Evolutionary conservation across 768 basidiomycete genomes (phyloP), one percentile per base, ranked within the genome.

Genomic region (Fibroporia radiculosa): DNA sequence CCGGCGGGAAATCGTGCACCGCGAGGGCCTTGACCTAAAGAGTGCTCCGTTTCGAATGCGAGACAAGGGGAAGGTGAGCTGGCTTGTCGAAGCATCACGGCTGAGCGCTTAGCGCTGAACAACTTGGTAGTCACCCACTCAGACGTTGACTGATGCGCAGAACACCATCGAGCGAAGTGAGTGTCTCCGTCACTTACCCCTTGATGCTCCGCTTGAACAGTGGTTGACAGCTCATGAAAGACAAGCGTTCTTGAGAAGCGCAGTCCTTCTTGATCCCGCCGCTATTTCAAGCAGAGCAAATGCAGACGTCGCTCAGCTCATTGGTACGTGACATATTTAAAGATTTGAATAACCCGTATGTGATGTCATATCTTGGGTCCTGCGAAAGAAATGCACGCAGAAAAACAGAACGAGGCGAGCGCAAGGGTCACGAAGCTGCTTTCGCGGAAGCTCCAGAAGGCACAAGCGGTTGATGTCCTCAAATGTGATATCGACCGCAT

Each of bases 371-470:
- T 16, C 10, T 16, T 31, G n/a, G 29, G 10, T 16, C 10, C 16
- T 10, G 29, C 29, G n/a, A 31, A n/a, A 31, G 29, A 31, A n/a
- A 31, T 31, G 29, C 16, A 10, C 29, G 29, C 10, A n/a, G 29
- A 10, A 31, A n/a, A 10, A 31, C 16, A 31, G 29, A 31, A n/a
- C 29, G 29, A 31, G 29, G 29, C 18, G 35, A 39, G 19, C 22
- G 6, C 28, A 36, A n/a, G n/a, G n/a, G 11, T 52, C 16, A 22
- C 38, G 19, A 34, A 24, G 27, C 41, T 54, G 18, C 53, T 54
- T 7, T 41, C 44, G 32, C 49, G 49, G 25, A 54, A 51, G 42
- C 29, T 47, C 1, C 40, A 48, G n/a, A 54, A 54, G 18, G 44
- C 47, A 13, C 36, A 40, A 3, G 43, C 40, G 0, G 53, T 47